Percentiles rank a stretch among this genome's conserved stretches.
Evolutionary conservation across 1,284 basidiomycete species (phyloP).

Genomic region (Inonotus hispidus): DNA sequence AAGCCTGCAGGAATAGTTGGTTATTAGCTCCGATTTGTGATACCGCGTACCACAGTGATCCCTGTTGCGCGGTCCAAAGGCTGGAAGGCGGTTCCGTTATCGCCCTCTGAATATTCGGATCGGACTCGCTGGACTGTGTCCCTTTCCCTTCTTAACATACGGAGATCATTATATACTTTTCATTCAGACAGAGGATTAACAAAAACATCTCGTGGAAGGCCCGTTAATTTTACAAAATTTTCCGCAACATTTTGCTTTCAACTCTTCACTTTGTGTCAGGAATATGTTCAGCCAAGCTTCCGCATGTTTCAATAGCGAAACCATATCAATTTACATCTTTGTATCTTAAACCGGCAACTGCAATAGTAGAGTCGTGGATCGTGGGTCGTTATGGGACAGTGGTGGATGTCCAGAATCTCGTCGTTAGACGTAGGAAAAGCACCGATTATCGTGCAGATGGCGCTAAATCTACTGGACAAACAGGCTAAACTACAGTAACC

Average conservation of each 20-base stretch:
- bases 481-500: background rate
- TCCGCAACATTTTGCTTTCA: background rate
- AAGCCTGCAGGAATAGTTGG: no score
- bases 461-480: background rate
- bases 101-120: background rate
- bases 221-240: background rate
- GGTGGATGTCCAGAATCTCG: no score
- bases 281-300: background rate
- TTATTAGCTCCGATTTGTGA: no score
- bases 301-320: slow-evolving; percentile 7
- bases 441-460: background rate
- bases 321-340: slow-evolving; percentile 6
- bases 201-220: background rate
- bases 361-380: background rate
- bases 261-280: background rate
- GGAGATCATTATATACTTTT: background rate
- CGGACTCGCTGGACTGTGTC: background rate
- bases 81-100: background rate
- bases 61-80: background rate
- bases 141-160: background rate
- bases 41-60: no score
- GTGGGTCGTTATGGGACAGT: background rate
- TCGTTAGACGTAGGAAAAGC: background rate
- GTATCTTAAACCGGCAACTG: slow-evolving; percentile 1
- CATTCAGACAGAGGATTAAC: background rate